These are phyloP conservation scores for Eimeria maxima DNA, from an alignment of 169 alveolate species.

Conservation along the genomic window DNA sequence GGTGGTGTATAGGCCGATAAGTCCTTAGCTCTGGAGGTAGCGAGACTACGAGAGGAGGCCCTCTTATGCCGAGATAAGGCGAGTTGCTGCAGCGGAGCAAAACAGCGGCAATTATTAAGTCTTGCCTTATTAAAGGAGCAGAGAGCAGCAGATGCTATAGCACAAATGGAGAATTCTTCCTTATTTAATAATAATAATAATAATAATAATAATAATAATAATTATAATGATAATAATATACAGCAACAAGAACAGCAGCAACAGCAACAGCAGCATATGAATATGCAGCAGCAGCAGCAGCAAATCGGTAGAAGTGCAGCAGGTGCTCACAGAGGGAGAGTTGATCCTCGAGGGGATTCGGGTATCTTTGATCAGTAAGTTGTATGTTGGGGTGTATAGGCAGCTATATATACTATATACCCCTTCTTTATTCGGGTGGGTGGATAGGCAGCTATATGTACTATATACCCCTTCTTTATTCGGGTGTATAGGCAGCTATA, in stretches of 20 bases:
- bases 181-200: not conserved
- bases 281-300: not conserved
- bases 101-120: slow-evolving; percentile 54
- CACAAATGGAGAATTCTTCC: not conserved
- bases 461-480: too few relatives aligned
- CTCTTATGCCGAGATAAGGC: slow-evolving; percentile 64
- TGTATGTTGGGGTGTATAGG: too few relatives aligned
- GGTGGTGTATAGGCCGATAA: not conserved
- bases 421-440: too few relatives aligned
- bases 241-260: not conserved
- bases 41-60: slow-evolving; percentile 44
- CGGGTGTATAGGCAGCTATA: too few relatives aligned
- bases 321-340: slow-evolving; percentile 44
- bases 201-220: too few relatives aligned
- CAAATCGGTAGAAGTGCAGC: slow-evolving; percentile 35
- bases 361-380: slow-evolving; percentile 13
- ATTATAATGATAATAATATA: too few relatives aligned
- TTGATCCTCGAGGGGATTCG: slow-evolving; percentile 38
- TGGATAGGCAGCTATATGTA: too few relatives aligned
- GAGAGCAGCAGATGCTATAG: slow-evolving; percentile 44
- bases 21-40: slow-evolving; percentile 24
- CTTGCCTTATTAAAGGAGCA: slow-evolving; percentile 73
- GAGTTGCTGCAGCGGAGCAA: slow-evolving; percentile 74
- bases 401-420: too few relatives aligned
- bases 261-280: not conserved